These are phyloP conservation scores for Klebsormidium nitens DNA, from an alignment of 139 green algal genomes.

Conservation along the genomic window DNA sequence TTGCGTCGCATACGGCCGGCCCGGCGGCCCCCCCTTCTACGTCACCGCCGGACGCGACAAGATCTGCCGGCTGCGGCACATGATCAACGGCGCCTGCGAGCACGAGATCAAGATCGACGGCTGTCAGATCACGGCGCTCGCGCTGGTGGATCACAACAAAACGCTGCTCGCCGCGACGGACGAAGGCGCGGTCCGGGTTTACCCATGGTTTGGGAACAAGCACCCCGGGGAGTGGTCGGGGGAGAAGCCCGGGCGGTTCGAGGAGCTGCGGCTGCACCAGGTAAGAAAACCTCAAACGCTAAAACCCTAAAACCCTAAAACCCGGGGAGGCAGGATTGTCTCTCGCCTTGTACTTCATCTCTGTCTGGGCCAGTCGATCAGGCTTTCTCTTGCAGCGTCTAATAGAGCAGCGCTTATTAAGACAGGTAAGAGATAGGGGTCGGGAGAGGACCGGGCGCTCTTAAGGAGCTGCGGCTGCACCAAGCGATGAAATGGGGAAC, in stretches of 20 bases:
- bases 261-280: slow-evolving; percentile 39
- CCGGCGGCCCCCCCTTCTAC: slow-evolving; percentile 21
- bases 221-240: not conserved
- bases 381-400: too few species aligned
- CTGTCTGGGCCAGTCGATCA: too few species aligned
- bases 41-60: slow-evolving; percentile 37
- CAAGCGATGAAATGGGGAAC: too few species aligned
- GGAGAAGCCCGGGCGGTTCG: not conserved
- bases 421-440: too few species aligned
- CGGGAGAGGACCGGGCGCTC: too few species aligned
- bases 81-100: not conserved
- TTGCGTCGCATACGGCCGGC: not conserved
- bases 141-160: slow-evolving; percentile 33
- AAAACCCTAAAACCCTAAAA: too few species aligned
- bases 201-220: not conserved
- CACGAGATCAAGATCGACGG: not conserved
- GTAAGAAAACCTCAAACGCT: too few species aligned
- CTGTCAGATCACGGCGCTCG: slow-evolving; percentile 12
- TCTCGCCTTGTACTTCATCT: too few species aligned
- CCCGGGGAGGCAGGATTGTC: too few species aligned
- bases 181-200: slow-evolving; percentile 25
- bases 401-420: too few species aligned
- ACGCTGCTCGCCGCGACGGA: slow-evolving; percentile 34
- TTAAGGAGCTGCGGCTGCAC: too few species aligned
- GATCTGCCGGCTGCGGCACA: slow-evolving; percentile 6